Evolutionary conservation across 148 eudicot species (phyloP).

Genomic region (Cornus suecica): DNA sequence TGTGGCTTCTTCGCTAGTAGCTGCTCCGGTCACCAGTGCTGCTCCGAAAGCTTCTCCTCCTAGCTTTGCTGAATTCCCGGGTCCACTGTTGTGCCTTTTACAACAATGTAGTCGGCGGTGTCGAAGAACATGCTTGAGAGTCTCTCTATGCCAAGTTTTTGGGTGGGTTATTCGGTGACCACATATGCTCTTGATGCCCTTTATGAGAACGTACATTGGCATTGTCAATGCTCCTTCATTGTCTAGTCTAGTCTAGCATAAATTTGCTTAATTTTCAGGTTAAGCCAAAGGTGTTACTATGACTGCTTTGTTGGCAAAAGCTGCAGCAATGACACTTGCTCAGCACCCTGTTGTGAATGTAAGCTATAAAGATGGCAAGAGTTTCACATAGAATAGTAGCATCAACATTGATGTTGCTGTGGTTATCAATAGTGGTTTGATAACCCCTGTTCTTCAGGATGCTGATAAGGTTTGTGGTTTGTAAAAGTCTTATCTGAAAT

Average conservation of each 20-base stretch:
- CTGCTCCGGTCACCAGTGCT: constrained; percentile 18
- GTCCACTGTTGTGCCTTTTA: constrained; percentile 77
- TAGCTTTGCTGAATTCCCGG: constrained; percentile 64
- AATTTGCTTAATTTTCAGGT: constrained; percentile 33
- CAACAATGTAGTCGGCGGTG: constrained; percentile 76
- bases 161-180: constrained; percentile 72
- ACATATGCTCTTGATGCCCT: constrained; percentile 84
- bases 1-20: constrained; percentile 13
- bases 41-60: constrained; percentile 26
- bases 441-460: constrained; percentile 94
- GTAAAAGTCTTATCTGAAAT: background rate
- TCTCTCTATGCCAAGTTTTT: constrained; percentile 67
- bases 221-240: background rate
- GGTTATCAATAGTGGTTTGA: constrained; percentile 89
- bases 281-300: constrained; percentile 82
- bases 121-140: constrained; percentile 88
- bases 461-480: constrained; percentile 70
- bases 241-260: background rate
- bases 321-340: constrained; percentile 82
- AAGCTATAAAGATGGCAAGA: constrained; percentile 84
- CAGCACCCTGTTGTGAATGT: constrained; percentile 89
- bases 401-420: constrained; percentile 93
- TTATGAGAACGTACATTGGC: constrained; percentile 58
- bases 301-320: constrained; percentile 86
- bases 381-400: constrained; percentile 73